Conservation (phyloP, 2,329 filamentous ascomycete genomes). For the Elsinoe batatas region DNA sequence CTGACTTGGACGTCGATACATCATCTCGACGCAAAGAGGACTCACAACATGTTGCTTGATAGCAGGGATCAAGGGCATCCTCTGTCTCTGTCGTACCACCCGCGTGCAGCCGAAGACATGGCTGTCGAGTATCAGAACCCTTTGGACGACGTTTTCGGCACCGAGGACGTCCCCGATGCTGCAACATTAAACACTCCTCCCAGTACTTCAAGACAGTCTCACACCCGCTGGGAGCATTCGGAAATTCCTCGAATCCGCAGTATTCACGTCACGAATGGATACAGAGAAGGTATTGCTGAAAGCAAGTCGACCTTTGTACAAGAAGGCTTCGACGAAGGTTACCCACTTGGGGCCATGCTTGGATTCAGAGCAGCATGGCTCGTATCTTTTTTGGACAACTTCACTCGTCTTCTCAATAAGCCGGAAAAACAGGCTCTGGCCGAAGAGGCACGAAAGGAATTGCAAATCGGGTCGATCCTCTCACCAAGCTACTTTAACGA, state of each 20-base stretch:
- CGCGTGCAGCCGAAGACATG: background rate
- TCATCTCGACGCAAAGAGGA: background rate
- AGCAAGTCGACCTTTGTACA: constrained; percentile 73
- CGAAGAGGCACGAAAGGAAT: background rate
- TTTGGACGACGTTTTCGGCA: constrained; percentile 39
- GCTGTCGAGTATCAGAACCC: constrained; percentile 17
- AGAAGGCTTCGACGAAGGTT: constrained; percentile 84
- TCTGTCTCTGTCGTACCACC: background rate
- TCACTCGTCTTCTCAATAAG: background rate
- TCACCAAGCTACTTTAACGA: constrained; percentile 7
- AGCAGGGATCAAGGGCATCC: background rate
- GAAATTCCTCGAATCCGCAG: constrained; percentile 66
- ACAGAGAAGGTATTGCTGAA: constrained; percentile 72
- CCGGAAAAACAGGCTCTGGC: background rate
- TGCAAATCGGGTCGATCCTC: background rate
- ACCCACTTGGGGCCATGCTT: constrained; percentile 69
- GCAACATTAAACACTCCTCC: constrained; percentile 12
- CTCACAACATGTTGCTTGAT: constrained; percentile 4
- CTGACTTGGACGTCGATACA: no score
- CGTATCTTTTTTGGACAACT: constrained; percentile 59
- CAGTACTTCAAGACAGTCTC: background rate
- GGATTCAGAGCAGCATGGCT: constrained; percentile 65
- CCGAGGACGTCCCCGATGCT: constrained; percentile 30
- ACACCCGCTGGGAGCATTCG: constrained; percentile 35
- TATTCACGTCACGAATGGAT: constrained; percentile 75